Evolutionary conservation across 177 flowering plant species (phyloP), one percentile per base, ranked within the genome.

Genomic region (Vitis hybrid): DNA sequence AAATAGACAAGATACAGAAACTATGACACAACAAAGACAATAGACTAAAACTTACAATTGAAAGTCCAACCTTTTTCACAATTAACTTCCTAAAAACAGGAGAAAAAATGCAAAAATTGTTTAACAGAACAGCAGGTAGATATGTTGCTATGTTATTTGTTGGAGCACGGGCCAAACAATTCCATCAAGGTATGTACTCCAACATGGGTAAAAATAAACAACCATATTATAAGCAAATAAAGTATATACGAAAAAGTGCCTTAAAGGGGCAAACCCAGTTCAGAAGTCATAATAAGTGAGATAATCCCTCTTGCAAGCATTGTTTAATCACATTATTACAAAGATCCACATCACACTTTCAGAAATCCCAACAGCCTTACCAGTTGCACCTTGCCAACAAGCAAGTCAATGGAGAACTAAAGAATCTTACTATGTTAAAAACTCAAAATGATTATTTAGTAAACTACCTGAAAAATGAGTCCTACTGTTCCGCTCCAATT

Each of bases 401-500:
- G 45, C 4, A 52, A 13, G 48, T 10, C 49, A 19, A 55, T 12
- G 23, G 40, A 9, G 7, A 30, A 65, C 8, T 9, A 5, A 12
- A 3, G 34, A 8, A 11, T 57, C 51, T 52, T 52, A 32, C n/a
- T 12, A 61, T 12, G 30, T 4, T 2, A 26, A 49, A 50, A 13
- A 45, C 12, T 48, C 12, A 17, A 17, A 17, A 17, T 17, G 18
- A 17, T 17, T 17, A 17, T 17, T 17, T 17, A 17, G 45, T 57
- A 15, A 30, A 67, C 5, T 81, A 95, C 99, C 98, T 93, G 99
- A 81, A 87, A 96, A 74, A 85, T 77, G 58, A 96, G 76, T 21
- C 99, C 98, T 15, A 88, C 89, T 8, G 98, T 96, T 64, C 97
- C 99, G 82, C 88, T 92, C 99, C 98, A 96, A 67, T 89, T 96